Base-by-base conservation (phyloP, 768 basidiomycete species). In the Boletales sp. region DNA sequence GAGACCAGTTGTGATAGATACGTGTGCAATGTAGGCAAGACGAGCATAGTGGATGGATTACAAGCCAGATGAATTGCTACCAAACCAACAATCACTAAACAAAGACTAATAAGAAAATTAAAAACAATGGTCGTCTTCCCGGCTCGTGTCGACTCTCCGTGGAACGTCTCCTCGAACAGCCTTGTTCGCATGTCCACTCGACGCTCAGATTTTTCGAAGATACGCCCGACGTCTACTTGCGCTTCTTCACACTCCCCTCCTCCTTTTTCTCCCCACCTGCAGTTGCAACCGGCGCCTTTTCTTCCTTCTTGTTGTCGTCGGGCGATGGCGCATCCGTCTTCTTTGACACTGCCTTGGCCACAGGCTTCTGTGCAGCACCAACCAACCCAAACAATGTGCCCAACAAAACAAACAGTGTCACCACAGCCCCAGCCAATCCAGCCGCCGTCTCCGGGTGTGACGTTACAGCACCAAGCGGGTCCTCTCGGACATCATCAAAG, bases 401-500 rank as follows among this genome's bases (percentile, higher is more conserved):
- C 56, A 98, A 67, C 83, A 96, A 84, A 42, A 87, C 87, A 63
- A 96, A 80, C 57, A 96, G 67, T 37, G 89, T 90, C 60, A 95
- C 77, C 41, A 89, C 55, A 43, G 81, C 83, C 55, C 82, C 86
- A 52, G 75, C 75, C 57, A 97, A 76, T 54, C 83, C 89, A 41
- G 78, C 86, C 59, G 84, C 92, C 45, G 90, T 90, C 71, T 94
- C 87, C 41, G 94, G 94, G 64, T 94, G 84, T 35, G 86, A 75
- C 77, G 87, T 90, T 79, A 97, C 79, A 37, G 96, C 94, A 21
- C 70, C 68, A 46, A 91, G 62, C 25, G 92, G 94, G 68, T 95
- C 84, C 41, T 77, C 67, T 65, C 83, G 83, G 56, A 81, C 87
- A 51, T 81, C 73, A 43, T 89, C 87, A 55, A 94, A 70, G 79